A percentile compares a stretch with the other conserved stretches of the same genome.
These are phyloP conservation scores for Grammothele lineata DNA, from an alignment of 768 basidiomycete species.

Conservation along the genomic window DNA sequence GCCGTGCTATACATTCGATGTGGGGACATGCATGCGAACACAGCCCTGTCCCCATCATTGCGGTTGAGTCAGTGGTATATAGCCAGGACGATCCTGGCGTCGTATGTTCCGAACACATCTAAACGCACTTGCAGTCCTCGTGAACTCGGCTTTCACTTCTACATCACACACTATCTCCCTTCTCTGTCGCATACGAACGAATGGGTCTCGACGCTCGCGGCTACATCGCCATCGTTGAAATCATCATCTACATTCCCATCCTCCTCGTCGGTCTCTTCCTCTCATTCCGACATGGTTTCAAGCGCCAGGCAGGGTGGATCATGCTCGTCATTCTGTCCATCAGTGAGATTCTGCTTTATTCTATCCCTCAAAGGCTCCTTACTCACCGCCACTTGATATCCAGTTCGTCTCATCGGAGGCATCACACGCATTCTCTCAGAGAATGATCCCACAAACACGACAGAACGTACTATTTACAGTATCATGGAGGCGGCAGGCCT, in stretches of 20 bases:
- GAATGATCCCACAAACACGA: constrained; percentile 33
- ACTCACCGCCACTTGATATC: not conserved
- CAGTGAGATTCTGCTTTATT: constrained; percentile 41
- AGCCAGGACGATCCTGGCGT: too few relatives aligned
- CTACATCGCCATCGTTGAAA: constrained; percentile 54
- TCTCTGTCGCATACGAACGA: not conserved
- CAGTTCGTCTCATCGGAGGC: constrained; percentile 57
- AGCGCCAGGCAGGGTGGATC: constrained; percentile 63
- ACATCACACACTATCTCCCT: not conserved
- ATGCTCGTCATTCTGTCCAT: constrained; percentile 58
- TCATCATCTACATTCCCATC: constrained; percentile 59
- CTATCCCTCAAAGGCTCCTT: not conserved
- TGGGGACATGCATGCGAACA: too few relatives aligned
- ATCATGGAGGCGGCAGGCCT: constrained; percentile 36
- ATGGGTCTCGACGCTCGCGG: constrained; percentile 38
- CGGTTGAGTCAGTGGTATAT: too few relatives aligned
- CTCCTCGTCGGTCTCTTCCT: constrained; percentile 41
- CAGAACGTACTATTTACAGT: constrained; percentile 50
- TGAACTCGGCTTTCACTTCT: too few relatives aligned
- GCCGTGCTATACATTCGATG: too few relatives aligned
- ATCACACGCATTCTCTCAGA: constrained; percentile 56
- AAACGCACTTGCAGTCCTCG: too few relatives aligned
- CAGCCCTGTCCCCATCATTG: too few relatives aligned
- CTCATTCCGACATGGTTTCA: constrained; percentile 49
- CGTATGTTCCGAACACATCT: too few relatives aligned